phyloP scores from a whole-genome alignment of 441 rosid genomes.

The Populus trichocarpa region DNA sequence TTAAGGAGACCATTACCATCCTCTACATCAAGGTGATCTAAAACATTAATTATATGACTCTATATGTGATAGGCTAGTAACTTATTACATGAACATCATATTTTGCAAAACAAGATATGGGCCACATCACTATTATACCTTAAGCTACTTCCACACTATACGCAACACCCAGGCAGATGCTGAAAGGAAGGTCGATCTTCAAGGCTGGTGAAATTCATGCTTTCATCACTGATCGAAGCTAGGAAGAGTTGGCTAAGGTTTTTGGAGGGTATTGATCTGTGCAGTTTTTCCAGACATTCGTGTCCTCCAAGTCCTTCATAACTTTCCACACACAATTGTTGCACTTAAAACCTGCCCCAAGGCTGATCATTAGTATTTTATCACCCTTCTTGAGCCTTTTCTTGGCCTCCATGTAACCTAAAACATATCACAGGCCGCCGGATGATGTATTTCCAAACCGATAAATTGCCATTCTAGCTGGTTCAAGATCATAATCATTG shows the following conservation, averaged over 20 bases:
- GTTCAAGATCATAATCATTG: conserved; percentile 51
- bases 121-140: too few relatives aligned
- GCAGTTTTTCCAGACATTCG: conserved; percentile 59
- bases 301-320: conserved; percentile 37
- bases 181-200: background rate
- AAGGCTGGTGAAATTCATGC: background rate
- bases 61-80: too few relatives aligned
- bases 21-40: too few relatives aligned
- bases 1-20: too few relatives aligned
- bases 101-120: too few relatives aligned
- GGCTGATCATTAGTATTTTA: conserved; percentile 58
- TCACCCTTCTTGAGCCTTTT: conserved; percentile 62
- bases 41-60: too few relatives aligned
- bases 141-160: too few relatives aligned
- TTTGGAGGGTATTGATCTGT: conserved; percentile 41
- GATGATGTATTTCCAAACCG: conserved; percentile 75
- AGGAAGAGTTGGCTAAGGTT: conserved; percentile 38
- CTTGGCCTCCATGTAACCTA: conserved; percentile 70
- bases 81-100: too few relatives aligned
- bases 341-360: conserved; percentile 76
- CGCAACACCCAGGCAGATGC: background rate
- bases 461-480: conserved; percentile 66
- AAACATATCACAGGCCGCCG: conserved; percentile 66
- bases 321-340: conserved; percentile 74
- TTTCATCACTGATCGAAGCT: conserved; percentile 35